These are phyloP conservation scores for Trypanosoma avium DNA, from an alignment of 208 protist genomes.

Conservation along the genomic window DNA sequence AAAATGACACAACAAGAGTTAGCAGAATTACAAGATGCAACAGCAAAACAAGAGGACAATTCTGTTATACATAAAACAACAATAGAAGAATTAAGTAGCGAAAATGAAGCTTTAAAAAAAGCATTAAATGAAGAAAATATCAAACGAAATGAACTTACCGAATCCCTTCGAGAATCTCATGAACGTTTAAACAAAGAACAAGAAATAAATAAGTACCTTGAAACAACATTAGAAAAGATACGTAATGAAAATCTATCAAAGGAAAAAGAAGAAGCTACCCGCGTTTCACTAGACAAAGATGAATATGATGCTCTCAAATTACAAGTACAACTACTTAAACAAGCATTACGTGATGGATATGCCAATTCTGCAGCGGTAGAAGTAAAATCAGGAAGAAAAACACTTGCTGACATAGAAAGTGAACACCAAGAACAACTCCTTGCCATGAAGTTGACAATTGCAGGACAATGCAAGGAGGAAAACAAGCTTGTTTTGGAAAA, in stretches of 20 bases:
- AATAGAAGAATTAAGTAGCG: not conserved
- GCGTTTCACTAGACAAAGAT: slow-evolving; percentile 49
- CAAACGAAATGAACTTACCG: slow-evolving; percentile 18
- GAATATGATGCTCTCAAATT: slow-evolving; percentile 55
- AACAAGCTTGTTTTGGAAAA: slow-evolving; percentile 34
- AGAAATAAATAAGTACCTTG: slow-evolving; percentile 23
- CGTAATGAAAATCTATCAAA: not conserved
- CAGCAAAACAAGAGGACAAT: not conserved
- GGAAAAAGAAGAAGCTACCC: slow-evolving; percentile 11
- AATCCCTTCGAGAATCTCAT: slow-evolving; percentile 32
- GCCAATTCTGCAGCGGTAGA: not conserved
- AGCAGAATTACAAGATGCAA: not conserved
- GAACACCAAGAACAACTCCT: slow-evolving; percentile 68
- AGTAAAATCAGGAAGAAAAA: slow-evolving; percentile 28
- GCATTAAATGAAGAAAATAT: slow-evolving; percentile 32
- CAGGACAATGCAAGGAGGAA: slow-evolving; percentile 33
- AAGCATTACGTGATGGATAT: slow-evolving; percentile 38
- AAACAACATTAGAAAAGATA: not conserved
- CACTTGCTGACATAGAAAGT: slow-evolving; percentile 49
- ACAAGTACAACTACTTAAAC: slow-evolving; percentile 57
- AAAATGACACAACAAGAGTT: not conserved
- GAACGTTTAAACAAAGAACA: slow-evolving; percentile 30
- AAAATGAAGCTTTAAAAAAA: slow-evolving; percentile 29
- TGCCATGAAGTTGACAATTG: slow-evolving; percentile 58
- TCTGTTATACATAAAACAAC: not conserved